Base-by-base conservation (phyloP, 441 rosid genomes). In the California macrophylla region DNA sequence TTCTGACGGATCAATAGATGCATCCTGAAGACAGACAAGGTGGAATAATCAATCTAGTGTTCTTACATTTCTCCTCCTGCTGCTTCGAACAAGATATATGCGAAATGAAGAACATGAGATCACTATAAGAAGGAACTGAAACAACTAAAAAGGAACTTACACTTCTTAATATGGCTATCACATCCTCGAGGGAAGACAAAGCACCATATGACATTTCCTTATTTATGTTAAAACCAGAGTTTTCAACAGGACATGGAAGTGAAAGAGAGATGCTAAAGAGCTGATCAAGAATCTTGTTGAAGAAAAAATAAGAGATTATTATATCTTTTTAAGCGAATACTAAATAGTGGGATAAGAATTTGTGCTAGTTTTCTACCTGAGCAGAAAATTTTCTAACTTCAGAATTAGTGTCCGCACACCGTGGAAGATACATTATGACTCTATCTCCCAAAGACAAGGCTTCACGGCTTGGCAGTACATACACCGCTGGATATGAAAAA, bases 1-100 rank as follows among this genome's bases (percentile, higher is more conserved):
- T 82, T 95, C 97, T 18, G 99, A 95, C 63, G 97, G 99, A 80
- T 95, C 99, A 73, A 95, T 95, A 60, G 99, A 95, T 75, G 98
- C 92, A 86, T 95, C 98, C 99, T 95, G 95, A 73, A 81, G 63
- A 76, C 52, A 70, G 42, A 66, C 3, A 67, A 6, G 6, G 47
- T 20, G 65, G 26, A 52, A 67, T n/a, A 64, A 24, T 25, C 38
- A 36, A 32, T 7, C 25, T 45, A 16, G 23, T 4, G 34, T 56
- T 20, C 66, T 29, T 64, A 64, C 5, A 50, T 29, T 50, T 67
- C 56, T 29, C 38, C 63, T 64, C 69, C 36, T 50, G 50, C 63
- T 69, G 56, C 65, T 72, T 56, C 61, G 67, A 69, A 73, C 56
- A 61, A 70, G 38, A 60, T 13, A 74, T 42, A 78, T 68, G 66